Base-by-base conservation (phyloP, 768 basidiomycete species). In the Hygrocybe punicea region DNA sequence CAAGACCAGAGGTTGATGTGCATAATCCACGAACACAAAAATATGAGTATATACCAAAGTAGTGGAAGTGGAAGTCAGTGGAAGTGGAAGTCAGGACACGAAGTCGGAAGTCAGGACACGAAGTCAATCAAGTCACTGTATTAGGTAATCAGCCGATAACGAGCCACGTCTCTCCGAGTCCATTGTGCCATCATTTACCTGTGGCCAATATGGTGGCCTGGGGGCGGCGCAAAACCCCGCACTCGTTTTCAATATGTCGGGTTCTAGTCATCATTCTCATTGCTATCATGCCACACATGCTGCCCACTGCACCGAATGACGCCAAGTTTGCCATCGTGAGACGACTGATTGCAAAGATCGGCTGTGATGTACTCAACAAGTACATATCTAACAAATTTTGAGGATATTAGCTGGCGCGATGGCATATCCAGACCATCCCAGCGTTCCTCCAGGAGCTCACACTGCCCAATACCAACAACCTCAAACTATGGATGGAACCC, bases 241-340 rank as follows among this genome's bases (percentile, higher is more conserved):
- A 19, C 39, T 60, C 58, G 16, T 69, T 55, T 9, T 29, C 65
- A 69, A 35, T 62, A 66, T 10, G 64, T 64, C 17, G 61, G 67
- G n/a, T 70, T 73, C 16, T 63, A 71, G 13, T 65, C 64, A 2
- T 65, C 19, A 19, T 42, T 42, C 16, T 42, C 19, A 19, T 42
- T 19, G 39, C 19, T 19, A 42, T 19, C 39, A 42, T 11, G 39
- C 39, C 39, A 42, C 16, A 42, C 29, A 29, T 29, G 29, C 39
- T 10, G 11, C 39, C 39, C 39, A 16, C 39, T 19, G 19, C 39
- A 42, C 39, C 11, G 39, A 42, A 42, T 19, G 39, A 42, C 39
- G 11, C 39, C 11, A 42, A 42, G 39, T 42, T 42, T 42, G 39
- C 39, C 39, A 14, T 42, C 39, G 19, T 10, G 11, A 42, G 39